phyloP scores from a whole-genome alignment of 495 filamentous ascomycete species.

The Penicillium subrubescens region DNA sequence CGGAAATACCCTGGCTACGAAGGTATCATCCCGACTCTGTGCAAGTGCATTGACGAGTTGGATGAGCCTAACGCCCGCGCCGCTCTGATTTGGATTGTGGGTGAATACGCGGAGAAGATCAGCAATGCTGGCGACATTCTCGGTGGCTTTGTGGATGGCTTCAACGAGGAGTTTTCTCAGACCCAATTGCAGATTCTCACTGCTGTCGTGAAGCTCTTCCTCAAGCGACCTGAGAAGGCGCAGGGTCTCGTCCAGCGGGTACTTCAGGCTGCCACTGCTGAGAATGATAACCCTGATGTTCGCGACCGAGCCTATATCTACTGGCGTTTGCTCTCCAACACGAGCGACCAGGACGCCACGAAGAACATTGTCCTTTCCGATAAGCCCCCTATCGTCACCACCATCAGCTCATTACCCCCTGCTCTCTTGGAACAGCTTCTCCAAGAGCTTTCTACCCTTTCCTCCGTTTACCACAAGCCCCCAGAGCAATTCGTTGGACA shows the following conservation, averaged over 20 bases:
- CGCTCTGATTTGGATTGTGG: constrained; percentile 97
- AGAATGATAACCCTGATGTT: constrained; percentile 97
- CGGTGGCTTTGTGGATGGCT: constrained; percentile 82
- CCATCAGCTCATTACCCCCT: constrained; percentile 83
- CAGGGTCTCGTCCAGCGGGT: constrained; percentile 93
- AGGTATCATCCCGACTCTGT: constrained; percentile 93
- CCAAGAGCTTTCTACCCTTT: constrained; percentile 88
- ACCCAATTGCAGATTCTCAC: constrained; percentile 95
- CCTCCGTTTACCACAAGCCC: constrained; percentile 99
- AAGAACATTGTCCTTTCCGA: constrained; percentile 90
- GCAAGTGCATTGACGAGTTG: constrained; percentile 94
- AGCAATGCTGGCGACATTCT: constrained; percentile 93
- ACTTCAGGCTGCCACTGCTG: constrained; percentile 84
- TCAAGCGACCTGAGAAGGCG: constrained; percentile 92
- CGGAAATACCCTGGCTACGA: constrained; percentile 97
- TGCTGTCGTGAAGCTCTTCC: constrained; percentile 93
- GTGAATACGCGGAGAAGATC: constrained; percentile 98
- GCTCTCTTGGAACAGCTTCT: constrained; percentile 84
- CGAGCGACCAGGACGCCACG: constrained; percentile 81
- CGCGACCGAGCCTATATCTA: constrained; percentile 97
- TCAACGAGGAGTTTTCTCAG: constrained; percentile 91
- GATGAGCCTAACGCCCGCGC: constrained; percentile 93
- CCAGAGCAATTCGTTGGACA: constrained; percentile 95
- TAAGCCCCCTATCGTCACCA: constrained; percentile 91
- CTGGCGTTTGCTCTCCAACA: constrained; percentile 88